Evolutionary conservation across 2,329 filamentous ascomycete species (phyloP).

Genomic region (Ploettnerulaceae sp.): DNA sequence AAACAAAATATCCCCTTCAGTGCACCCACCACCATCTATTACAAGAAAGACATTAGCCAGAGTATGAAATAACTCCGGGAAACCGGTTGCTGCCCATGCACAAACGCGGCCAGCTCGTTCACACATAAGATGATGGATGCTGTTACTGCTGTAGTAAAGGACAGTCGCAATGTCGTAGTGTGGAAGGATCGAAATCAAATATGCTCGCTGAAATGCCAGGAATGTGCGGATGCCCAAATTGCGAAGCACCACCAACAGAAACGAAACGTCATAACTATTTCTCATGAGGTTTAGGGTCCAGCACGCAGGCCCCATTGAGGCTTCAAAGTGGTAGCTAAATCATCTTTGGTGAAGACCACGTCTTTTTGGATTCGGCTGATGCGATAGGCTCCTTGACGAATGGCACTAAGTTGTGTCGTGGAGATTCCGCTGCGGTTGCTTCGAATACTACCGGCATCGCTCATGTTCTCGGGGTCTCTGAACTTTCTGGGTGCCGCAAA

Average conservation of each 20-base stretch:
- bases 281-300: slow-evolving; percentile 22
- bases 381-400: slow-evolving; percentile 65
- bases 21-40: slow-evolving; percentile 18
- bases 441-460: slow-evolving; percentile 61
- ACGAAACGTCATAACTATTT: slow-evolving; percentile 20
- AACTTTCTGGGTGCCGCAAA: slow-evolving; percentile 77
- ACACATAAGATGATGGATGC: slow-evolving; percentile 16
- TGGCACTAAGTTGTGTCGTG: slow-evolving; percentile 50
- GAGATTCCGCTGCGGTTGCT: slow-evolving; percentile 63
- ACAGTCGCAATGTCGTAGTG: slow-evolving; percentile 11
- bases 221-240: slow-evolving; percentile 17
- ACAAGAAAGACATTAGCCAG: slow-evolving; percentile 29
- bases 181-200: slow-evolving; percentile 18
- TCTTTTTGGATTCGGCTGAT: slow-evolving; percentile 62
- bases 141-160: slow-evolving; percentile 4
- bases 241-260: slow-evolving; percentile 15
- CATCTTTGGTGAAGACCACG: slow-evolving; percentile 59
- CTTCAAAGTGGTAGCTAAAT: slow-evolving; percentile 45
- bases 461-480: slow-evolving; percentile 54
- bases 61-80: slow-evolving; percentile 7
- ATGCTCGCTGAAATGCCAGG: slow-evolving; percentile 32
- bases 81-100: slow-evolving; percentile 14
- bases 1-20: slow-evolving; percentile 6
- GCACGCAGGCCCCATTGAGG: slow-evolving; percentile 37
- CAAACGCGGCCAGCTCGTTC: slow-evolving; percentile 17